Evolutionary conservation across 805 yeast species (phyloP), one percentile per base, ranked within the genome.

Genomic region (Sugiyamaella floridensis): DNA sequence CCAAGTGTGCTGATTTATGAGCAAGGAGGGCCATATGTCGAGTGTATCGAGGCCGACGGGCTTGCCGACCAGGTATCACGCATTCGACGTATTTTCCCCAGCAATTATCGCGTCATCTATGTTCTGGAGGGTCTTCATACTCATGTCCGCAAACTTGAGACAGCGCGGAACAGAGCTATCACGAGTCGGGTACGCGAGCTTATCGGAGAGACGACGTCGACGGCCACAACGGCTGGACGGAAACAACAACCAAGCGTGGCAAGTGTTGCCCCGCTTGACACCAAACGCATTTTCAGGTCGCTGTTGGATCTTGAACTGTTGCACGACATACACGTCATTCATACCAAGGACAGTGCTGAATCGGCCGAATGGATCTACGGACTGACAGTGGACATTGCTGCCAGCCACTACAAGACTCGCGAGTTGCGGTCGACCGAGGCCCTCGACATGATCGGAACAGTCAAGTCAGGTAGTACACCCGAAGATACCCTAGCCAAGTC

Each of bases 351-450:
- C n/a, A 19, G 29, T 2, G 45, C 29, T 4, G 60, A 57, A 10
- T 47, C 60, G 4, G 53, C 52, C n/a, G 55, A 52, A 11, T 54
- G 57, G 58, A 40, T 60, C 5, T 40, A 40, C 16, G 53, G 57
- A 11, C 49, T 60, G 20, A 40, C 51, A 7, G 40, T 20, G 29
- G 61, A 55, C n/a, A 42, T 56, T 9, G 49, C 54, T 10, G 19
- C 47, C 14, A 40, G 44, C 12, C 58, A 55, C 20, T 55, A 55
- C 40, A 53, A 52, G 20, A 42, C 41, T 5, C 15, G 43, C 7
- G 46, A 34, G 19, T 40, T 40, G 29, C 43, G 15, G 15, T 26
- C 22, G 11, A 32, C 11, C 18, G 55, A 48, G 16, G 29, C 16
- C 8, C 16, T 50, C 19, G 58, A 54, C 16, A 19, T 40, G 12